Conservation (phyloP, 192 early-diverging fungal genomes). For the Physocladia obscura region DNA sequence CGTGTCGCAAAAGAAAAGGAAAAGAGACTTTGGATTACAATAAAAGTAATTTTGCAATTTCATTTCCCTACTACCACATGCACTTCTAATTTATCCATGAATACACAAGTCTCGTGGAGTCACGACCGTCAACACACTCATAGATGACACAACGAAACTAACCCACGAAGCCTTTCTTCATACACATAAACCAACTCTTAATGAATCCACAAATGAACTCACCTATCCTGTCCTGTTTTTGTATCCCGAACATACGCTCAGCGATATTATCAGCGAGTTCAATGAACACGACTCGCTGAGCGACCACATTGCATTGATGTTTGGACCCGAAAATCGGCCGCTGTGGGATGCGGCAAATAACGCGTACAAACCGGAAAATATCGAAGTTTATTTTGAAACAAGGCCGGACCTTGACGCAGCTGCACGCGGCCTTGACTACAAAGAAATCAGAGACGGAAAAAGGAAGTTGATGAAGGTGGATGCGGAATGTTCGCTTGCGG, state of each 20-base stretch:
- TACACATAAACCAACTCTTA: constrained; percentile 36
- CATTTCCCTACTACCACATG: not conserved
- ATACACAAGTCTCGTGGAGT: not conserved
- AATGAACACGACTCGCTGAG: constrained; percentile 78
- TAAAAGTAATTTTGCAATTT: constrained; percentile 40
- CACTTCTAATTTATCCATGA: not conserved
- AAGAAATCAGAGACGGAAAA: constrained; percentile 51
- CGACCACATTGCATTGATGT: constrained; percentile 82
- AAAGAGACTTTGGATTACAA: constrained; percentile 42
- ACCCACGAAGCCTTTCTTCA: not conserved
- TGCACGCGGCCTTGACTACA: constrained; percentile 33
- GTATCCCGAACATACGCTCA: constrained; percentile 91
- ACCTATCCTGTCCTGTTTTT: constrained; percentile 86
- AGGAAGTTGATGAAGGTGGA: constrained; percentile 49
- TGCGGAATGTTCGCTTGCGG: constrained; percentile 54
- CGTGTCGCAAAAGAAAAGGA: constrained; percentile 46
- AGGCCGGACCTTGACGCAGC: constrained; percentile 33
- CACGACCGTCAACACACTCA: not conserved
- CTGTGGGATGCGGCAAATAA: constrained; percentile 77
- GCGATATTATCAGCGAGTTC: constrained; percentile 83
- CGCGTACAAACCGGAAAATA: constrained; percentile 65
- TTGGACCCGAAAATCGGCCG: constrained; percentile 63
- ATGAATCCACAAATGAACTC: constrained; percentile 57
- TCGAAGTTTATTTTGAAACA: constrained; percentile 82
- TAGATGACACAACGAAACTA: not conserved